Conservation (phyloP, 768 basidiomycete genomes). For the Glaciozyma antarctica region DNA sequence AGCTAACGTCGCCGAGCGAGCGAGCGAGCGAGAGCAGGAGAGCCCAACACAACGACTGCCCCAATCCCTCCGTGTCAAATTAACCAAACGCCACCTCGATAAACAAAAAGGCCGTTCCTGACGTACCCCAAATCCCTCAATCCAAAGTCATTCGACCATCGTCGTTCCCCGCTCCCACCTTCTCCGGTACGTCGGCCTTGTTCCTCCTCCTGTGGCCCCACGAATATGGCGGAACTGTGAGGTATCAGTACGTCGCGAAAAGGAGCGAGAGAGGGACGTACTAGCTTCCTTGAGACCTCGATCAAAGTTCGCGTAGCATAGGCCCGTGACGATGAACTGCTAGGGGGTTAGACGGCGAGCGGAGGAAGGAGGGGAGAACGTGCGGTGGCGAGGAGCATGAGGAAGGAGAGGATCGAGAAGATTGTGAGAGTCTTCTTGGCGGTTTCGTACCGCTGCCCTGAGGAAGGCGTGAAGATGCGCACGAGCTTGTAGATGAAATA, state of each 20-base stretch:
- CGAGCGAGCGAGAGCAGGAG: too few species aligned
- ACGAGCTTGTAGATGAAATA: constrained; percentile 29
- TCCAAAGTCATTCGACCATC: not conserved
- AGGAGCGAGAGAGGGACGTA: not conserved
- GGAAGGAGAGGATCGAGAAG: constrained; percentile 19
- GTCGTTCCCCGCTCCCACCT: not conserved
- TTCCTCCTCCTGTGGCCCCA: not conserved
- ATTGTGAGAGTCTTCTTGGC: constrained; percentile 24
- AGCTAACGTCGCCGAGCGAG: too few species aligned
- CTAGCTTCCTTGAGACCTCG: not conserved
- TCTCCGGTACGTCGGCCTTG: not conserved
- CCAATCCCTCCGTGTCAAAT: too few species aligned
- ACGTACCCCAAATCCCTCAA: not conserved
- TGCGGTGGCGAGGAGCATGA: constrained; percentile 17
- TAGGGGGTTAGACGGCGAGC: too few species aligned
- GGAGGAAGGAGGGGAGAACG: too few species aligned
- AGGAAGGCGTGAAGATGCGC: constrained; percentile 9
- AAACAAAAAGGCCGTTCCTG: too few species aligned
- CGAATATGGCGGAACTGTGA: not conserved
- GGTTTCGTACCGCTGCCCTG: constrained; percentile 11
- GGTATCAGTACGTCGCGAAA: not conserved
- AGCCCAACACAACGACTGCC: too few species aligned
- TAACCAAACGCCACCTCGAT: too few species aligned
- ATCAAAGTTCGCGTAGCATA: not conserved
- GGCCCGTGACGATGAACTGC: not conserved